phyloP scores from a whole-genome alignment of 257 asterid genomes.

The Mitragyna speciosa region DNA sequence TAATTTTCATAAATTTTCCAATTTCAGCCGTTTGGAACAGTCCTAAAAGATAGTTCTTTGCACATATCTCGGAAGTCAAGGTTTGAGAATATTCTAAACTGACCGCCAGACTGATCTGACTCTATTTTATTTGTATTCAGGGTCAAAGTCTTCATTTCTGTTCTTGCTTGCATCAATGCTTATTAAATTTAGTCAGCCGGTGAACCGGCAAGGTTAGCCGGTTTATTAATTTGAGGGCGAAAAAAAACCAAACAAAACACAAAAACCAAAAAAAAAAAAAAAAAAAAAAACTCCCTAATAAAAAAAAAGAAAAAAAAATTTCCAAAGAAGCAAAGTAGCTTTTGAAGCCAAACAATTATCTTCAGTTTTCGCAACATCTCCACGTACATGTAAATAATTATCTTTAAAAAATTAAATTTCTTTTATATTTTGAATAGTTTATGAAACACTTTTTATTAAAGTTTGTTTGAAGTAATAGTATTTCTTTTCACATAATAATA shows the following conservation, averaged over 20 bases:
- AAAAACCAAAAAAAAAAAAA: too few relatives aligned
- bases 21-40: neutral
- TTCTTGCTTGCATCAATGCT: neutral
- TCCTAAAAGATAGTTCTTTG: neutral
- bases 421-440: neutral
- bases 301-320: too few relatives aligned
- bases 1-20: neutral
- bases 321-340: neutral
- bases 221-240: neutral
- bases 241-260: too few relatives aligned
- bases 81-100: neutral
- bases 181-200: neutral
- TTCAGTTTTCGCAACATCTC: neutral
- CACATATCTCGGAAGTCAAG: neutral
- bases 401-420: too few relatives aligned
- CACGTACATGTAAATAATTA: too few relatives aligned
- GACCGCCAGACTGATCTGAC: neutral
- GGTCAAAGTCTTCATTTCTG: conserved; percentile 3
- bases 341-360: neutral
- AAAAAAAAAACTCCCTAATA: too few relatives aligned
- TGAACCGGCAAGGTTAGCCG: neutral
- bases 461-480: neutral
- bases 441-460: neutral
- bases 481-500: neutral
- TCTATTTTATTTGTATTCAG: neutral